These are phyloP conservation scores for Podila verticillata DNA, from an alignment of 192 early-diverging fungal species.

Conservation along the genomic window DNA sequence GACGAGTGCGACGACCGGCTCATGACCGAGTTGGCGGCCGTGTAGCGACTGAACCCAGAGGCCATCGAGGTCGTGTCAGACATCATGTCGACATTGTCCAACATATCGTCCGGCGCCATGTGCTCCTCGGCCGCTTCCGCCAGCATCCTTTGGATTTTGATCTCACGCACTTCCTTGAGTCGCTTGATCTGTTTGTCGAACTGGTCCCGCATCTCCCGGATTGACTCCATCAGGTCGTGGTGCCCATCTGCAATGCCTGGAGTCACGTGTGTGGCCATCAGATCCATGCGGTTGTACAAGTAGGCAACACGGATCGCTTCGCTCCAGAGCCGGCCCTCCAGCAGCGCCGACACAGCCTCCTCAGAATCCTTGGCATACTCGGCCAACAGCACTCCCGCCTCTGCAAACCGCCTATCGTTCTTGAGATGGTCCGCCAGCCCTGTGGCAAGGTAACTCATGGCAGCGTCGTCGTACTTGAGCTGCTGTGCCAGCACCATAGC, in stretches of 20 bases:
- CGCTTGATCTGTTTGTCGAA: constrained; percentile 71
- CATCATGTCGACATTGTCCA: constrained; percentile 94
- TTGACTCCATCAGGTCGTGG: constrained; percentile 66
- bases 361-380: constrained; percentile 67
- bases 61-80: constrained; percentile 96
- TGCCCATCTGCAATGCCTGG: constrained; percentile 71
- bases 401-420: constrained; percentile 49
- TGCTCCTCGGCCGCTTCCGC: constrained; percentile 51
- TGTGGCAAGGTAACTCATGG: constrained; percentile 61
- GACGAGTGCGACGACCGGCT: constrained; percentile 64
- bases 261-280: constrained; percentile 79
- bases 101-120: constrained; percentile 58
- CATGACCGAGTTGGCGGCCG: constrained; percentile 67
- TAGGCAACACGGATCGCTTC: constrained; percentile 78
- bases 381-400: constrained; percentile 77
- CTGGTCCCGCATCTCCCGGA: constrained; percentile 69
- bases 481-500: constrained; percentile 71
- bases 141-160: constrained; percentile 55
- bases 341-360: constrained; percentile 72
- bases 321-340: constrained; percentile 79
- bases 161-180: constrained; percentile 65
- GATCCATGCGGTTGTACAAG: constrained; percentile 66
- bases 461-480: constrained; percentile 55
- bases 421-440: constrained; percentile 59
- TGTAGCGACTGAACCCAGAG: constrained; percentile 85